Base-by-base conservation (phyloP, 345 rosid species). In the Aquilaria sinensis region DNA sequence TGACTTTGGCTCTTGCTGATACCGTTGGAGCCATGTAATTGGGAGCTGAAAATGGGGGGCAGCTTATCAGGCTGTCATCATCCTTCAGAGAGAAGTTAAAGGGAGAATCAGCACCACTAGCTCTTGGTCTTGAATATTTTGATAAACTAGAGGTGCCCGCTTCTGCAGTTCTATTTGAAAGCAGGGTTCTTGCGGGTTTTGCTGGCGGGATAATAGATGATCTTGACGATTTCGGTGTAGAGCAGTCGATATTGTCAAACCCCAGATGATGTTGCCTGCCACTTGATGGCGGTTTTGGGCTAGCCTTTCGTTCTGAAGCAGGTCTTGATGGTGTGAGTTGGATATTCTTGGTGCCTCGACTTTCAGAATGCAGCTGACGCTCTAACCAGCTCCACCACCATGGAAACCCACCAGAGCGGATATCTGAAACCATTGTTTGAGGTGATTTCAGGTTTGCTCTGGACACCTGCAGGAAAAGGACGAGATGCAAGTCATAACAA, bases 321-420 rank as follows among this genome's bases (percentile, higher is more conserved):
- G 77, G 73, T 72, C 87, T 75, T 11, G 82, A 55, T n/a, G 90
- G 87, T 47, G 95, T 87, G 31, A 72, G 76, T 47, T 67, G 85
- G 41, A 77, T 75, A 58, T 41, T 74, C 71, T 82, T 76, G 49
- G 69, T 10, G 57, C 57, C 66, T 66, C 72, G 88, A 64, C 60
- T 78, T 55, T 83, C 88, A 4, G 74, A 68, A 51, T 88, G 90
- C n/a, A 84, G 68, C 31, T 88, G 85, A 14, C 77, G 70, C 54
- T 90, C 99, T 58, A 86, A 68, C 96, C 95, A 90, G 77, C 85
- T 94, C 96, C 96, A 94, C 99, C 99, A 94, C 92, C 90, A 85
- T 23, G 99, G 96, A 64, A 79, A 78, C 31, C 84, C 89, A 0
- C 78, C 85, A 4, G 90, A 45, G 58, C 83, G 80, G 68, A 77